Evolutionary conservation across 1,139 yeast genomes (phyloP), one percentile per base, ranked within the genome.

Genomic region (Sugiyamaella xylanicola): DNA sequence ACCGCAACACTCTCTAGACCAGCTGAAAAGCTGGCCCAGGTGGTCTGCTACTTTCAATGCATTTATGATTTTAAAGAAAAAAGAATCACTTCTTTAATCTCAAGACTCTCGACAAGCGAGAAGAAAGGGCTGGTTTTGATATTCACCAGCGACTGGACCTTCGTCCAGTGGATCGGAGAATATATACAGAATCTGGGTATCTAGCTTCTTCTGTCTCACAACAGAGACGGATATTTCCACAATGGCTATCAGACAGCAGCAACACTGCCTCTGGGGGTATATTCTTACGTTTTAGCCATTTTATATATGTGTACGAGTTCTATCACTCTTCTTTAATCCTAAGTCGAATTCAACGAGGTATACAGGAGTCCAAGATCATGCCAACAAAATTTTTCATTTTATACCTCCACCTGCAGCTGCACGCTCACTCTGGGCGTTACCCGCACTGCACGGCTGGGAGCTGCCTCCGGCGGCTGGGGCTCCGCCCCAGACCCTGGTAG

Each of bases 61-160:
- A 49, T 25, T 37, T 40, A 45, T 53, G 48, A 8, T 17, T 46
- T 60, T 59, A 32, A 46, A 53, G 61, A 53, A 57, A 53, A 58
- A 55, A 43, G 55, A 29, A 15, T 2, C 19, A 9, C 7, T 16
- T 41, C 43, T 47, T 40, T 44, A 48, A 58, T 56, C 59, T 56
- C 64, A 61, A 61, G 50, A 59, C 64, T 59, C 62, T 56, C 59
- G 22, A 19, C 15, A 48, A 42, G 29, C 41, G 56, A 60, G 57
- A 57, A 58, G 60, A 55, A 50, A 56, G 63, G 63, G 63, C 62
- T 56, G 60, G 59, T 27, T 39, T 41, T 37, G 25, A 53, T 19
- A 27, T 39, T 45, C 43, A 16, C 54, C 54, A 54, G 54, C 57
- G 43, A 35, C 43, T 37, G 20, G 2, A 29, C 22, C n/a, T 21